phyloP scores from a whole-genome alignment of 1,139 yeast genomes.

The Taiozyma sp. region DNA sequence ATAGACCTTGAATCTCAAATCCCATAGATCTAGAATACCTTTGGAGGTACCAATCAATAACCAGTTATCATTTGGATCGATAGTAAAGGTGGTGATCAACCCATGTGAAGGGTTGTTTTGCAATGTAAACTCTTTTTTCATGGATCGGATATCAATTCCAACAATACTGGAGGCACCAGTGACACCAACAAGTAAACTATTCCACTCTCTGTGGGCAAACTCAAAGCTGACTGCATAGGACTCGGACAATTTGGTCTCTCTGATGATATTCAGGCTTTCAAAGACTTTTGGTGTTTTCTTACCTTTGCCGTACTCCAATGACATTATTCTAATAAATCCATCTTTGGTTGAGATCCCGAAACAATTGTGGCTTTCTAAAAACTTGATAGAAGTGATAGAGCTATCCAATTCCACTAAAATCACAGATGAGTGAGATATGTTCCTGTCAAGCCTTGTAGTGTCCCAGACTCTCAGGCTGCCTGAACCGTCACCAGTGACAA shows the following conservation, averaged over 20 bases:
- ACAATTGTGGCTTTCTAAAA: slow-evolving; percentile 57
- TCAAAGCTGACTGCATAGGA: slow-evolving; percentile 40
- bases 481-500: slow-evolving; percentile 72
- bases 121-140: slow-evolving; percentile 40
- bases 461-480: slow-evolving; percentile 83
- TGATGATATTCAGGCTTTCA: slow-evolving; percentile 35
- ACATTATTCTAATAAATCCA: slow-evolving; percentile 53
- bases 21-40: slow-evolving; percentile 80
- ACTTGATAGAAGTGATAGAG: slow-evolving; percentile 41
- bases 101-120: slow-evolving; percentile 65
- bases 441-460: slow-evolving; percentile 54
- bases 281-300: slow-evolving; percentile 19
- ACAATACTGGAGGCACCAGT: slow-evolving; percentile 52
- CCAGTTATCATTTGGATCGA: slow-evolving; percentile 57
- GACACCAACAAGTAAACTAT: slow-evolving; percentile 37
- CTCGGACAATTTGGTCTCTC: slow-evolving; percentile 36
- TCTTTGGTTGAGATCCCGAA: slow-evolving; percentile 64
- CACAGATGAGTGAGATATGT: slow-evolving; percentile 56
- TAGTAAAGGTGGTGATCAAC: slow-evolving; percentile 48
- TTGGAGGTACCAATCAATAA: slow-evolving; percentile 65
- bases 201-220: slow-evolving; percentile 32
- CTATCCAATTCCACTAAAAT: slow-evolving; percentile 43
- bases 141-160: slow-evolving; percentile 53
- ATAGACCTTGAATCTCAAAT: slow-evolving; percentile 57
- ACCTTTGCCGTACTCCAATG: slow-evolving; percentile 44